These are phyloP conservation scores for Arctium lappa DNA, from an alignment of 129 eudicot species.

Conservation along the genomic window DNA sequence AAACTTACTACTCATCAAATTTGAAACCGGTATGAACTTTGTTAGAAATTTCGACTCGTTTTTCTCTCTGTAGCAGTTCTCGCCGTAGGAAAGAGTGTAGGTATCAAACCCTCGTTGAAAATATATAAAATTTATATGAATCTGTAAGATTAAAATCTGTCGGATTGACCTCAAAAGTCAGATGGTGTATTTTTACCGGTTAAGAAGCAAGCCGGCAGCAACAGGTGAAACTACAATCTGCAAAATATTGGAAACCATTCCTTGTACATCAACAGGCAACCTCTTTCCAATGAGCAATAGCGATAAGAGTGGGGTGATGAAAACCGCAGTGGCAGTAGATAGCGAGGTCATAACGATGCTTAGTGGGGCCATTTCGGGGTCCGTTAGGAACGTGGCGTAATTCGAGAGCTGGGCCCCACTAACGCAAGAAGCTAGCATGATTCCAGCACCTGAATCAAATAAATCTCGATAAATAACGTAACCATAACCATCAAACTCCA, in stretches of 20 bases:
- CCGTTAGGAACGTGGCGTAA: constrained; percentile 89
- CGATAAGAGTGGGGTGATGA: constrained; percentile 82
- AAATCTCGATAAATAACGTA: background rate
- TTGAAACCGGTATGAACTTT: background rate
- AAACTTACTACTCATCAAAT: background rate
- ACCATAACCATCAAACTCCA: no score
- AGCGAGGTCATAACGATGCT: constrained; percentile 98
- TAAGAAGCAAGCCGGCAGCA: constrained; percentile 84
- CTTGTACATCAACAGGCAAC: constrained; percentile 92
- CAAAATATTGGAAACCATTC: constrained; percentile 86
- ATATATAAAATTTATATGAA: background rate
- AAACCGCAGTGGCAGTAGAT: constrained; percentile 87
- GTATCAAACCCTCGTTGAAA: background rate
- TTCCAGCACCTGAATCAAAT: constrained; percentile 79
- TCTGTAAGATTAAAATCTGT: background rate
- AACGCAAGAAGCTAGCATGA: constrained; percentile 89
- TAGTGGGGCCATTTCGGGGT: constrained; percentile 89
- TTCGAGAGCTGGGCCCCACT: constrained; percentile 99
- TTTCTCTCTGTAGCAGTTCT: background rate
- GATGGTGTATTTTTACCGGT: constrained; percentile 43
- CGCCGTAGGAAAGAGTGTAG: background rate
- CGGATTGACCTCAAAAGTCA: background rate
- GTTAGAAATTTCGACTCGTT: background rate
- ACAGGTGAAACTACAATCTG: constrained; percentile 94
- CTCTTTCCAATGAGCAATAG: constrained; percentile 84